Evolutionary conservation across 2,329 filamentous ascomycete species (phyloP).

Genomic region (Graphilbum sp.): DNA sequence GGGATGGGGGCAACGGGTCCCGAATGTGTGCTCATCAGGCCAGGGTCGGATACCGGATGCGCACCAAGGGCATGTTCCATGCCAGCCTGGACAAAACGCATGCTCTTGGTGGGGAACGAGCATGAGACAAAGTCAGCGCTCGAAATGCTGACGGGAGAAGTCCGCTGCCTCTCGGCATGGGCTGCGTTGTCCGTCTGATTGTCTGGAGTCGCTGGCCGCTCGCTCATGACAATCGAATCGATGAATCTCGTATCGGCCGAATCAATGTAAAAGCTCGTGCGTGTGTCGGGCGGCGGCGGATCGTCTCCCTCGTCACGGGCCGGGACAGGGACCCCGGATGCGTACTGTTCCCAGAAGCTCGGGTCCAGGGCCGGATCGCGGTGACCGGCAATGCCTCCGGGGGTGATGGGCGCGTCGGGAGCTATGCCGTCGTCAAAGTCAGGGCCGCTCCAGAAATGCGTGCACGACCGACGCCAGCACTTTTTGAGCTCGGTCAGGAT

Average conservation of each 20-base stretch:
- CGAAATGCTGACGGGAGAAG: slow-evolving; percentile 39
- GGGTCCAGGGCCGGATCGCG: slow-evolving; percentile 39
- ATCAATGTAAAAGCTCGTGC: slow-evolving; percentile 18
- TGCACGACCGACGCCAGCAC: slow-evolving; percentile 87
- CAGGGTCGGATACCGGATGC: slow-evolving; percentile 36
- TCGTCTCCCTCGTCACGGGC: too few species aligned
- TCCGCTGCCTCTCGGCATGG: slow-evolving; percentile 18
- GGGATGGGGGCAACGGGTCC: slow-evolving; percentile 42
- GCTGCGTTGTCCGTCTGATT: slow-evolving; percentile 8
- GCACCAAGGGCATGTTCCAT: slow-evolving; percentile 29
- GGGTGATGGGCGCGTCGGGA: slow-evolving; percentile 51
- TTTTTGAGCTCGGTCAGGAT: slow-evolving; percentile 91
- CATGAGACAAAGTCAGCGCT: slow-evolving; percentile 48
- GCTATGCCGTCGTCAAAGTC: slow-evolving; percentile 46
- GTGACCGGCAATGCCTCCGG: slow-evolving; percentile 56
- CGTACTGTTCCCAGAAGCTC: slow-evolving; percentile 29
- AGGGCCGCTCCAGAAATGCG: slow-evolving; percentile 70
- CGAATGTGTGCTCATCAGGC: slow-evolving; percentile 26
- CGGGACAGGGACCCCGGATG: too few species aligned
- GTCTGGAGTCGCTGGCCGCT: slow-evolving; percentile 32
- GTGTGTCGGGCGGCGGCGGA: not conserved
- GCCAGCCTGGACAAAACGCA: slow-evolving; percentile 22
- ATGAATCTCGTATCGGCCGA: slow-evolving; percentile 29
- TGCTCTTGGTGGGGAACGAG: slow-evolving; percentile 40
- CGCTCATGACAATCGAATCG: slow-evolving; percentile 25